These are phyloP conservation scores for Obba rivulosa DNA, from an alignment of 768 basidiomycete species.

Conservation along the genomic window DNA sequence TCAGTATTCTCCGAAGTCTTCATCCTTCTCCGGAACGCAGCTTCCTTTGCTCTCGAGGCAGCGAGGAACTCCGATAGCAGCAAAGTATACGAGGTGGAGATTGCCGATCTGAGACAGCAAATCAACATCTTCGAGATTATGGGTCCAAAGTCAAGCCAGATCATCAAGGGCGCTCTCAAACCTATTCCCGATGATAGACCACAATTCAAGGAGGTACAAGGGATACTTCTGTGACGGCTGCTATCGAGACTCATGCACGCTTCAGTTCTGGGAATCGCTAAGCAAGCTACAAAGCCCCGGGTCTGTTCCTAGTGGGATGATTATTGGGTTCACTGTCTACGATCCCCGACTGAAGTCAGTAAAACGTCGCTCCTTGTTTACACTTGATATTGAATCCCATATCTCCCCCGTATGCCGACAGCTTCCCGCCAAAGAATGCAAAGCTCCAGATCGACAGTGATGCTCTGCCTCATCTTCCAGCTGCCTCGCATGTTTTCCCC, in stretches of 20 bases:
- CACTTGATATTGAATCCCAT: background rate
- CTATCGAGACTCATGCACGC: background rate
- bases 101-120: constrained; percentile 66
- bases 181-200: constrained; percentile 44
- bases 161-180: constrained; percentile 53
- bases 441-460: constrained; percentile 32
- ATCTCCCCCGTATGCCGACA: constrained; percentile 20
- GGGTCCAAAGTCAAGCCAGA: constrained; percentile 55
- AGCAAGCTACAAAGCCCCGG: constrained; percentile 57
- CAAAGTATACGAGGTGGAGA: constrained; percentile 42
- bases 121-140: constrained; percentile 84
- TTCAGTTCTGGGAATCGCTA: constrained; percentile 66
- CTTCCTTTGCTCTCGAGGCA: constrained; percentile 42
- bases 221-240: background rate
- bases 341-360: constrained; percentile 82
- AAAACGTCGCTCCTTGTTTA: background rate
- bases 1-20: constrained; percentile 56
- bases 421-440: constrained; percentile 82
- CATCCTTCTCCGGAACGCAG: constrained; percentile 42
- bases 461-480: constrained; percentile 15
- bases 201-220: constrained; percentile 55
- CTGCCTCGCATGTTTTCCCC: constrained; percentile 40
- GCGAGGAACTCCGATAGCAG: constrained; percentile 18
- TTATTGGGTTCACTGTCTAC: constrained; percentile 72
- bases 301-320: constrained; percentile 66